Conservation (phyloP, 331 rosid species). For the Malus hybrid region DNA sequence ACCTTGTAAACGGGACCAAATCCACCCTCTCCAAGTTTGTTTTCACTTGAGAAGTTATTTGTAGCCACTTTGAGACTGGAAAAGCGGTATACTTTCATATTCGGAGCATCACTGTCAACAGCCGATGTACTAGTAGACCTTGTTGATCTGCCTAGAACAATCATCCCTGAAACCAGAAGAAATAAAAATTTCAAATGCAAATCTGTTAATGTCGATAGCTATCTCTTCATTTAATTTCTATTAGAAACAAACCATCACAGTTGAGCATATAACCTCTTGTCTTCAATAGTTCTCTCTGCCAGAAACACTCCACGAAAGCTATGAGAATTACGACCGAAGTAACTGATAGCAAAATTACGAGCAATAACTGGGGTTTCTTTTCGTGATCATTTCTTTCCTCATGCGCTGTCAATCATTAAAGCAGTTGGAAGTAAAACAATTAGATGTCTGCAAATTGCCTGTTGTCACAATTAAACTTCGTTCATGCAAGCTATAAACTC, state of each 20-base stretch:
- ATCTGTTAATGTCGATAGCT: no score
- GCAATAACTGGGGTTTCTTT: neutral
- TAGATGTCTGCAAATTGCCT: neutral
- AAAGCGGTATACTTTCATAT: conserved; percentile 31
- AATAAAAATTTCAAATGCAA: neutral
- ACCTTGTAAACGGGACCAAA: conserved; percentile 58
- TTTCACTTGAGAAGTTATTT: conserved; percentile 36
- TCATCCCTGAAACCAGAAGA: neutral
- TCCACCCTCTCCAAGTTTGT: conserved; percentile 62
- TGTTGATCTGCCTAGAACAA: neutral
- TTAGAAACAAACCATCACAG: neutral
- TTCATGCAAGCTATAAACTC: no score
- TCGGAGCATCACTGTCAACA: conserved; percentile 18
- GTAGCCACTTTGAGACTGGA: conserved; percentile 41
- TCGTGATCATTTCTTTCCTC: conserved; percentile 10
- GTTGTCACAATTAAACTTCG: neutral
- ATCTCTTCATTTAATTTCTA: neutral
- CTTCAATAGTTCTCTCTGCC: conserved; percentile 1
- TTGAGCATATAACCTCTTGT: conserved; percentile 15
- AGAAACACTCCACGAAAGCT: neutral
- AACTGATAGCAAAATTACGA: conserved; percentile 8
- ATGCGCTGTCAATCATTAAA: conserved; percentile 14
- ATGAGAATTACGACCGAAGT: conserved; percentile 10
- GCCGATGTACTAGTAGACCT: neutral
- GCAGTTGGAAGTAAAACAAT: neutral